A percentile compares a stretch with the other conserved stretches of the same genome.
These are phyloP conservation scores for Fraxinus platypoda DNA, from an alignment of 305 asterid species.

Conservation along the genomic window DNA sequence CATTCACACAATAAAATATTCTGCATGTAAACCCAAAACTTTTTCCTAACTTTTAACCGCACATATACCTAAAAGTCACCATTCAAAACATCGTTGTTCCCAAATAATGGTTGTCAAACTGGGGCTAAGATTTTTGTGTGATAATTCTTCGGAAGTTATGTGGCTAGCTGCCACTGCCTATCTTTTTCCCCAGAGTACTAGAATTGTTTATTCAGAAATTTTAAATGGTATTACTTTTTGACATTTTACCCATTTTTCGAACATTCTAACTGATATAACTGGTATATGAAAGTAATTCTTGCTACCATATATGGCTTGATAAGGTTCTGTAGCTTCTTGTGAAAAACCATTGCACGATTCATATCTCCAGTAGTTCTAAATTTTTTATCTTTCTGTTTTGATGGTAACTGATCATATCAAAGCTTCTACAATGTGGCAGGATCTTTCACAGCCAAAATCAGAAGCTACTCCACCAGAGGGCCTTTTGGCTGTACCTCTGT, in stretches of 20 bases:
- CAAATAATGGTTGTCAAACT: background rate
- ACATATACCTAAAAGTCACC: background rate
- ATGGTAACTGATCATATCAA: slow-evolving; percentile 8
- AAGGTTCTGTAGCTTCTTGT: background rate
- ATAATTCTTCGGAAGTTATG: background rate
- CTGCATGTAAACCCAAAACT: background rate
- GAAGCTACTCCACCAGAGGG: slow-evolving; percentile 91
- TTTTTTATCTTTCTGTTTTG: slow-evolving; percentile 11
- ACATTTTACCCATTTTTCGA: background rate
- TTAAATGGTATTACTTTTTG: background rate
- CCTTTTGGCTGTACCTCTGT: slow-evolving; percentile 68
- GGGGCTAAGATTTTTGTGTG: background rate
- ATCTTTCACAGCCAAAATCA: slow-evolving; percentile 81
- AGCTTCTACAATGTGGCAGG: slow-evolving; percentile 54
- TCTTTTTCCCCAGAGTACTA: background rate
- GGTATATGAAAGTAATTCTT: background rate
- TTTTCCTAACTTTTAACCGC: background rate
- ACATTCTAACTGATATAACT: background rate
- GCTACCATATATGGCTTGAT: background rate
- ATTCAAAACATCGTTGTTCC: background rate
- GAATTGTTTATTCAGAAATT: background rate
- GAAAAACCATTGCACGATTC: background rate
- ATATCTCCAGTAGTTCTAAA: background rate
- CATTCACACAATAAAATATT: background rate
- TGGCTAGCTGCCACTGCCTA: background rate